Conservation (phyloP, 2,329 filamentous ascomycete genomes). For the Aureobasidium sp. region DNA sequence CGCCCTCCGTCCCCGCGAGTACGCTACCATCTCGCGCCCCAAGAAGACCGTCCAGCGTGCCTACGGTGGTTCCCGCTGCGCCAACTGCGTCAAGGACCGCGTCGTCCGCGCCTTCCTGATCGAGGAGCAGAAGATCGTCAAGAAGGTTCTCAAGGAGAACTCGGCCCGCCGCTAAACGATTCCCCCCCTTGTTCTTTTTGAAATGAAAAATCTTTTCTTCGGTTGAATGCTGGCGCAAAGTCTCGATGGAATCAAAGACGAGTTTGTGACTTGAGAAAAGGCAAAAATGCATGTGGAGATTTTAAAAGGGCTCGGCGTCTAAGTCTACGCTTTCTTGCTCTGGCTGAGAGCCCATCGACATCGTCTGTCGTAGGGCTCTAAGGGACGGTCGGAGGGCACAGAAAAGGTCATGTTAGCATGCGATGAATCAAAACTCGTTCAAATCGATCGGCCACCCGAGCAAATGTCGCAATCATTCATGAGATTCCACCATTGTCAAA, state of each 20-base stretch:
- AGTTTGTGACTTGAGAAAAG: slow-evolving; percentile 14
- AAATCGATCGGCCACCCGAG: slow-evolving; percentile 1
- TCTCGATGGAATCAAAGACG: slow-evolving; percentile 8
- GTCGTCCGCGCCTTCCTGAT: slow-evolving; percentile 98
- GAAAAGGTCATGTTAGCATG: slow-evolving; percentile 17
- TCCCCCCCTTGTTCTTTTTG: slow-evolving; percentile 11
- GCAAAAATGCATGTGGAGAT: slow-evolving; percentile 15
- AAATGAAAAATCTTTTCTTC: slow-evolving; percentile 16
- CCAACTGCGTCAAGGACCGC: slow-evolving; percentile 96
- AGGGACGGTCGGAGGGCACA: slow-evolving; percentile 12
- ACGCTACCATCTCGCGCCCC: slow-evolving; percentile 91
- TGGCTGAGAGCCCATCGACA: neutral
- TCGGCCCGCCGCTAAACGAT: slow-evolving; percentile 31
- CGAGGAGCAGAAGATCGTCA: slow-evolving; percentile 99
- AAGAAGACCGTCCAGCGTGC: slow-evolving; percentile 99
- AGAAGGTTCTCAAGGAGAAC: slow-evolving; percentile 98
- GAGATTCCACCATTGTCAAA: neutral
- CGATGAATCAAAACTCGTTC: slow-evolving; percentile 17
- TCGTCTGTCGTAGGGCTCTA: neutral
- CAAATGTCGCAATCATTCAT: neutral
- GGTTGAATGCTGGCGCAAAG: slow-evolving; percentile 15
- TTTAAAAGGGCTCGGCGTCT: slow-evolving; percentile 14
- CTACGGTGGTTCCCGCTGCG: slow-evolving; percentile 97
- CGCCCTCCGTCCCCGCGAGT: slow-evolving; percentile 96
- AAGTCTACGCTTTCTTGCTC: slow-evolving; percentile 9